These are phyloP conservation scores for Aureobasidium sp. DNA, from an alignment of 2,329 filamentous ascomycete genomes.

Conservation along the genomic window DNA sequence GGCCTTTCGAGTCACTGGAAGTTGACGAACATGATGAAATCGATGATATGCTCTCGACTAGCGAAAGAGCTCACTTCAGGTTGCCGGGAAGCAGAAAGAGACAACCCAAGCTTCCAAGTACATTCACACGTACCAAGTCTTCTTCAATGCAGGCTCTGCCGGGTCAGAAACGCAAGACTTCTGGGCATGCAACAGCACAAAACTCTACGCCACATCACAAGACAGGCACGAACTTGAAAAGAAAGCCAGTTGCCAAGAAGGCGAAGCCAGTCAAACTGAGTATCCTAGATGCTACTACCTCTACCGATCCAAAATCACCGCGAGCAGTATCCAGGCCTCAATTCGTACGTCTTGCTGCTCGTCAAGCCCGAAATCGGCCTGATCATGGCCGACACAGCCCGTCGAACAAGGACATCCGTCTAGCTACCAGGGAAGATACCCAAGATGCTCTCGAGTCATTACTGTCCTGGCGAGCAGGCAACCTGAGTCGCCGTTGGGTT, in stretches of 20 bases:
- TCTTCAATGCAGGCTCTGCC: not conserved
- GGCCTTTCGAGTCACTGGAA: constrained; percentile 26
- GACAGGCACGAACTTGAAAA: constrained; percentile 1
- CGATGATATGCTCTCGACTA: constrained; percentile 33
- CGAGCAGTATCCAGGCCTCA: constrained; percentile 36
- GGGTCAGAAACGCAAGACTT: not conserved
- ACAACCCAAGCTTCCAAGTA: constrained; percentile 34
- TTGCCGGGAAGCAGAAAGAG: constrained; percentile 24
- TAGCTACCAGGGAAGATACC: constrained; percentile 49
- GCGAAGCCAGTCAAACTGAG: constrained; percentile 31
- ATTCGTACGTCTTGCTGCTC: constrained; percentile 51
- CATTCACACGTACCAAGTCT: constrained; percentile 21
- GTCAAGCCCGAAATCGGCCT: constrained; percentile 42
- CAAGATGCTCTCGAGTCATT: constrained; percentile 47
- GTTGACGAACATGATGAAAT: constrained; percentile 41
- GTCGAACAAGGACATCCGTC: constrained; percentile 44
- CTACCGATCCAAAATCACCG: constrained; percentile 30
- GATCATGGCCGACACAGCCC: constrained; percentile 48
- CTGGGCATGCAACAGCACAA: not conserved
- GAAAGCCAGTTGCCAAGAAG: constrained; percentile 14
- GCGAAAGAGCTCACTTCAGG: constrained; percentile 16
- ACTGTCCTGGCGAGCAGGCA: constrained; percentile 45
- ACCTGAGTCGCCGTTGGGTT: constrained; percentile 22
- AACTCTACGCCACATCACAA: not conserved
- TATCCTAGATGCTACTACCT: constrained; percentile 41